phyloP scores from a whole-genome alignment of 2,329 filamentous ascomycete genomes.

The Neofusicoccum sp. region DNA sequence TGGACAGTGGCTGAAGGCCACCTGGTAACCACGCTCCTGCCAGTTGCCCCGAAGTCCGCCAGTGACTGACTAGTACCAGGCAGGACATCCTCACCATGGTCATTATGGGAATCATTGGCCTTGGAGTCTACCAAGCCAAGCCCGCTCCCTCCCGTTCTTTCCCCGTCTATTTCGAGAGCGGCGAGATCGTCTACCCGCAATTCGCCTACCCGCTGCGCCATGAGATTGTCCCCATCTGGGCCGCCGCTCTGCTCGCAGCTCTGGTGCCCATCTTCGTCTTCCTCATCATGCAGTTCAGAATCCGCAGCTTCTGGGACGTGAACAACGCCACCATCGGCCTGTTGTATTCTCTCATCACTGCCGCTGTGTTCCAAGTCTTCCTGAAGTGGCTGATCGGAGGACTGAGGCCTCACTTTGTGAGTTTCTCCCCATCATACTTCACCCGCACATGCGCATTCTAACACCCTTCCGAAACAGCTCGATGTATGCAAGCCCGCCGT shows the following conservation, averaged over 20 bases:
- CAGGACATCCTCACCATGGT: conserved; percentile 68
- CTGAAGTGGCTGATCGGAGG: conserved; percentile 74
- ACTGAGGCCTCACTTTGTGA: conserved; percentile 42
- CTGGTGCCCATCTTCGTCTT: conserved; percentile 66
- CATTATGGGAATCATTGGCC: conserved; percentile 62
- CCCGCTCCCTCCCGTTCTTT: conserved; percentile 70
- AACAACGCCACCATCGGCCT: conserved; percentile 71
- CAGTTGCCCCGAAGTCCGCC: background rate
- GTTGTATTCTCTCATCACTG: conserved; percentile 66
- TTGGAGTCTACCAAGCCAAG: conserved; percentile 66
- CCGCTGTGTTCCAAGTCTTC: conserved; percentile 75
- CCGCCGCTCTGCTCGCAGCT: conserved; percentile 63
- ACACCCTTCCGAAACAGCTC: conserved; percentile 49
- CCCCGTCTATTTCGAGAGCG: conserved; percentile 63
- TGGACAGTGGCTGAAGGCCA: conserved; percentile 67
- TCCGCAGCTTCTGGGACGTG: conserved; percentile 52
- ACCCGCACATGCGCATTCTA: conserved; percentile 43
- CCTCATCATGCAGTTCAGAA: conserved; percentile 64
- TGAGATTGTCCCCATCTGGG: conserved; percentile 67
- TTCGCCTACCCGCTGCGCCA: conserved; percentile 70
- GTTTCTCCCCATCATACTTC: background rate
- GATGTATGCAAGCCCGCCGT: conserved; percentile 65
- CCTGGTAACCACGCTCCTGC: conserved; percentile 41
- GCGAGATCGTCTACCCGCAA: conserved; percentile 67
- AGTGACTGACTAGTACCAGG: background rate